These are phyloP conservation scores for Aspergillus spinulosporus DNA, from an alignment of 2,329 filamentous ascomycete genomes.

Conservation along the genomic window DNA sequence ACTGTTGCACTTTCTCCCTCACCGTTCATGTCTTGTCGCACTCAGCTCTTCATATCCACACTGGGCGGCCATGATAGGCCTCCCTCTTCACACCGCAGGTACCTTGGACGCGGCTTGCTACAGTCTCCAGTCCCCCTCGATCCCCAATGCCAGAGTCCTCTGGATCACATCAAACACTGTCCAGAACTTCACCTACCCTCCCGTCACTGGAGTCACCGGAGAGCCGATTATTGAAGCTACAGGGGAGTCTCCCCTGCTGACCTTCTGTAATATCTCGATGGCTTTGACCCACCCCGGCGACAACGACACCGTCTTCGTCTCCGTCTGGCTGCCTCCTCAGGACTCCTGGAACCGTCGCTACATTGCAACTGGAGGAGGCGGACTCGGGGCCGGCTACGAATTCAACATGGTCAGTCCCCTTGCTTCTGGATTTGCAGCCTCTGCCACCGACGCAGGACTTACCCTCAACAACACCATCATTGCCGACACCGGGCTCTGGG, in stretches of 20 bases:
- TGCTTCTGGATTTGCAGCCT: neutral
- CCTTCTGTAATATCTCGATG: constrained; percentile 12
- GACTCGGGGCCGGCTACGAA: constrained; percentile 7
- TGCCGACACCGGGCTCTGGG: neutral
- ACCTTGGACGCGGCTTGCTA: neutral
- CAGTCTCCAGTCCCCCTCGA: neutral
- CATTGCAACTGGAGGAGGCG: constrained; percentile 14
- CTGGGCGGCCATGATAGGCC: neutral
- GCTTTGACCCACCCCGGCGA: constrained; percentile 8
- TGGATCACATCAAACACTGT: neutral
- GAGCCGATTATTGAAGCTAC: neutral
- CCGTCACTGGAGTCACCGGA: neutral
- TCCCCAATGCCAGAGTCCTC: constrained; percentile 3
- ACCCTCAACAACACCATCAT: neutral
- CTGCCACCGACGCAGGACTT: constrained; percentile 2
- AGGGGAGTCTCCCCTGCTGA: neutral
- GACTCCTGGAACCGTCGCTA: constrained; percentile 10
- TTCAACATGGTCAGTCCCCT: neutral
- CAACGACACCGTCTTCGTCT: constrained; percentile 1
- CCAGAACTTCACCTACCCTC: neutral
- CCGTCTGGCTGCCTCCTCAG: constrained; percentile 6
- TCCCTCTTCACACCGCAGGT: neutral
- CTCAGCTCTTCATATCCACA: neutral
- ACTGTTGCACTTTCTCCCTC: neutral
- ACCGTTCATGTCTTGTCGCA: neutral